These are phyloP conservation scores for Pseudopithomyces chartarum DNA, from an alignment of 2,329 filamentous ascomycete genomes.

Conservation along the genomic window DNA sequence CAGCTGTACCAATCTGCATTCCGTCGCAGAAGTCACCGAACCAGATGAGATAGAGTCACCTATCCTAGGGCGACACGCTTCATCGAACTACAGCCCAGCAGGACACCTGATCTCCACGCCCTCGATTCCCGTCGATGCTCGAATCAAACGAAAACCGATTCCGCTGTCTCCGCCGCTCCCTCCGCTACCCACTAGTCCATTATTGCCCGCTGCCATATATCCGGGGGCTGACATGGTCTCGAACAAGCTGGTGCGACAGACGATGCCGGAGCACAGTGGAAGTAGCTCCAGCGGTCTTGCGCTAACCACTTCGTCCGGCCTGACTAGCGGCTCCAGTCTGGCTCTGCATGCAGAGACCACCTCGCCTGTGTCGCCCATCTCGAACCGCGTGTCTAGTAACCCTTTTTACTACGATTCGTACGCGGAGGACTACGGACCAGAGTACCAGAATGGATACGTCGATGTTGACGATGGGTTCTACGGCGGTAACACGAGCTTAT, in stretches of 20 bases:
- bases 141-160: slow-evolving; percentile 35
- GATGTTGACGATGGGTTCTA: slow-evolving; percentile 36
- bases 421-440: slow-evolving; percentile 40
- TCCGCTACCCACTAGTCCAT: not conserved
- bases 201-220: slow-evolving; percentile 9
- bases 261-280: slow-evolving; percentile 28
- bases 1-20: slow-evolving; percentile 37
- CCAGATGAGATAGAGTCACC: slow-evolving; percentile 36
- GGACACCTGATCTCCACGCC: slow-evolving; percentile 17
- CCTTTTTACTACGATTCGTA: slow-evolving; percentile 35
- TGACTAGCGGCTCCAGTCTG: slow-evolving; percentile 12
- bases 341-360: slow-evolving; percentile 15
- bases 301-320: slow-evolving; percentile 10
- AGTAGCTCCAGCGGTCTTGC: slow-evolving; percentile 31
- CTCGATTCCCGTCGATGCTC: slow-evolving; percentile 17
- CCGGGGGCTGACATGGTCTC: slow-evolving; percentile 26
- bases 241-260: slow-evolving; percentile 26
- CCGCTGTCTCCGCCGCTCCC: slow-evolving; percentile 14
- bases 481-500: slow-evolving; percentile 34
- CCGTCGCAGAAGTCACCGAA: slow-evolving; percentile 39
- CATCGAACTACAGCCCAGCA: slow-evolving; percentile 5
- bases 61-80: slow-evolving; percentile 18
- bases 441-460: slow-evolving; percentile 24
- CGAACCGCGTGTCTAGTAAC: slow-evolving; percentile 19
- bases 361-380: slow-evolving; percentile 19